These are phyloP conservation scores for Chrysanthemum seticuspe DNA, from an alignment of 129 eudicot species.

Conservation along the genomic window DNA sequence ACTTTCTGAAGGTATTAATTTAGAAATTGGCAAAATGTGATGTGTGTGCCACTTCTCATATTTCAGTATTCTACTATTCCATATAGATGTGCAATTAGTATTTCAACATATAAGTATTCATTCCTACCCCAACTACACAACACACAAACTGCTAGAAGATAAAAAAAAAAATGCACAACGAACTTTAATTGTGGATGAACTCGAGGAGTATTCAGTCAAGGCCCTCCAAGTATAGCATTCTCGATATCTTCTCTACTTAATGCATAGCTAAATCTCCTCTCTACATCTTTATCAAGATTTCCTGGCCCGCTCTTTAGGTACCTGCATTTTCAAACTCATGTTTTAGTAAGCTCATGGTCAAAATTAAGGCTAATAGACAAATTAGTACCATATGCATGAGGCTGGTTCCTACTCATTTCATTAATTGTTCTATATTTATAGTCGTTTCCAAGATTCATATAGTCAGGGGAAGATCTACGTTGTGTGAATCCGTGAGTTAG, in stretches of 20 bases:
- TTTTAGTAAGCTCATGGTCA: constrained; percentile 5
- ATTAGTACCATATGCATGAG: neutral
- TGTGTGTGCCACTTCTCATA: too few relatives aligned
- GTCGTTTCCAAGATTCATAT: constrained; percentile 12
- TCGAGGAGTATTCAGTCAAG: constrained; percentile 32
- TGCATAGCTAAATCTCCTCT: constrained; percentile 94
- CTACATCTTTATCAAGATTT: constrained; percentile 84
- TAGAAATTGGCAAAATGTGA: too few relatives aligned
- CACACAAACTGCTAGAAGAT: constrained; percentile 19
- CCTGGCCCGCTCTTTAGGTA: constrained; percentile 89
- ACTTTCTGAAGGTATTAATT: too few relatives aligned
- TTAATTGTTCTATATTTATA: neutral
- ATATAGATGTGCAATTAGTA: too few relatives aligned
- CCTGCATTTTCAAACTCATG: constrained; percentile 47
- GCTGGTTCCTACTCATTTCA: neutral
- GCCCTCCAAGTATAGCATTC: constrained; percentile 98
- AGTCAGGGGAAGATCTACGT: too few relatives aligned
- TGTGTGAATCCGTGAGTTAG: too few relatives aligned
- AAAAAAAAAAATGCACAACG: neutral
- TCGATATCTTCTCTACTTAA: constrained; percentile 97
- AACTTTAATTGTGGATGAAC: neutral
- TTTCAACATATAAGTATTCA: too few relatives aligned
- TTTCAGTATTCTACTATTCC: too few relatives aligned
- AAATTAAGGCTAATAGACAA: neutral
- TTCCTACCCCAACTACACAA: neutral